Percentiles rank a stretch among this genome's conserved stretches.
Evolutionary conservation across 176 grass and related monocot species (phyloP).

Genomic region (Oryza officinalis): DNA sequence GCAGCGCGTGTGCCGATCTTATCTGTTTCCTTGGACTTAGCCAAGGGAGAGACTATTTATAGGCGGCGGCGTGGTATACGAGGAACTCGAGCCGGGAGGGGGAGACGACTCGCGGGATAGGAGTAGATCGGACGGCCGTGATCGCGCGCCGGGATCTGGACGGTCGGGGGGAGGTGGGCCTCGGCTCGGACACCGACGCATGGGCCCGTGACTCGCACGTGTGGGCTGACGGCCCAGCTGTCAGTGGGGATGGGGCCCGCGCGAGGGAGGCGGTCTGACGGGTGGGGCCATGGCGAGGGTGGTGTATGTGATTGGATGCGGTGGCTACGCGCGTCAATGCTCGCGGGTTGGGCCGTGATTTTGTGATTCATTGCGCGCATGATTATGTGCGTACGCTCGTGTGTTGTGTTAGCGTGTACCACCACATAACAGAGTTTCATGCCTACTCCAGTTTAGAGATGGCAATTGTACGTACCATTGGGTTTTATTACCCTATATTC

Average conservation of each 20-base stretch:
- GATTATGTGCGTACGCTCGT: background rate
- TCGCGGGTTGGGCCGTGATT: background rate
- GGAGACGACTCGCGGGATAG: background rate
- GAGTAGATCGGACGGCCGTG: constrained; percentile 21
- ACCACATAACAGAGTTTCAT: too few species aligned
- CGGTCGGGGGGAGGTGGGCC: background rate
- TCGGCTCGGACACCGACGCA: background rate
- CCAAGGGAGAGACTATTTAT: constrained; percentile 41
- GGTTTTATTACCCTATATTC: too few species aligned
- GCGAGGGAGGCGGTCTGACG: background rate
- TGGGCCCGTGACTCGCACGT: background rate
- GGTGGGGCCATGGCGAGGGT: background rate
- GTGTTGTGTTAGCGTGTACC: background rate
- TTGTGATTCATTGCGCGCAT: background rate
- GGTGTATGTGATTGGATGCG: background rate
- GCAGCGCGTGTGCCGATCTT: constrained; percentile 25
- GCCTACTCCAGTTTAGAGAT: too few species aligned
- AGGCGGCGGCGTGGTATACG: constrained; percentile 42
- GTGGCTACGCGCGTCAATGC: background rate
- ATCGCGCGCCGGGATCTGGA: rapidly evolving
- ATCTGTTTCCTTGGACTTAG: constrained; percentile 26
- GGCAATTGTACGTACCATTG: too few species aligned
- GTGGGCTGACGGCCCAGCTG: background rate
- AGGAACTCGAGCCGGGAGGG: background rate
- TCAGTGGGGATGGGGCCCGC: background rate